Conservation (phyloP, 768 basidiomycete genomes). For the Pulveroboletus sp. region DNA sequence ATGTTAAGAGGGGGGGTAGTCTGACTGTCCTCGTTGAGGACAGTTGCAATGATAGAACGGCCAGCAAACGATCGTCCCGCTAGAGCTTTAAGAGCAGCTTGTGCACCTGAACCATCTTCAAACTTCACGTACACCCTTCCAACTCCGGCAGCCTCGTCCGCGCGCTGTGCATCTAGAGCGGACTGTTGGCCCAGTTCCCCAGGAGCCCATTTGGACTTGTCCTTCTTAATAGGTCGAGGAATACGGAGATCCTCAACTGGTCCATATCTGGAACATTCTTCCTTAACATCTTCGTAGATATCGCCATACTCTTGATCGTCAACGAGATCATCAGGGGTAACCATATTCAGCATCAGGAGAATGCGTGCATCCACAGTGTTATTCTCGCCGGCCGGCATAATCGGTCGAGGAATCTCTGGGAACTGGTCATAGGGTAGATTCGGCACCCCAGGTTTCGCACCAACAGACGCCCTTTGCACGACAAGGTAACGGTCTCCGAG, state of each 20-base stretch:
- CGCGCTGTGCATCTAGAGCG: conserved; percentile 63
- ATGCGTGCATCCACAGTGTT: conserved; percentile 68
- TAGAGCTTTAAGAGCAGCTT: conserved; percentile 74
- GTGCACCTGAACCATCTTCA: conserved; percentile 55
- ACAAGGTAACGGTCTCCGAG: conserved; percentile 94
- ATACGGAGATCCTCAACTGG: conserved; percentile 81
- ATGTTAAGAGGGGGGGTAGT: conserved; percentile 79
- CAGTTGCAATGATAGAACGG: conserved; percentile 81
- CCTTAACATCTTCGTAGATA: conserved; percentile 90
- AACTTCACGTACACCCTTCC: conserved; percentile 97
- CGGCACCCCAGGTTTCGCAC: conserved; percentile 72
- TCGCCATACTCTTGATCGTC: conserved; percentile 94
- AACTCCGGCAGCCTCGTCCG: conserved; percentile 89
- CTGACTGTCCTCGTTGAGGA: conserved; percentile 80
- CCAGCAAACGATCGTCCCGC: conserved; percentile 90
- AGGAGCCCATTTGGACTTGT: conserved; percentile 72
- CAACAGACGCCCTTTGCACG: conserved; percentile 95
- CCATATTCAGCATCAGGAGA: conserved; percentile 98
- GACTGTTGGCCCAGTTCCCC: conserved; percentile 60
- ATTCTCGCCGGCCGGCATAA: conserved; percentile 80
- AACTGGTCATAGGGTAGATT: conserved; percentile 76
- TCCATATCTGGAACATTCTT: conserved; percentile 84
- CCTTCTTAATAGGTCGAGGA: conserved; percentile 85
- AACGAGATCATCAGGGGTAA: conserved; percentile 85
- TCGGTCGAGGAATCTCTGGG: conserved; percentile 82